phyloP scores from a whole-genome alignment of 208 protist genomes.

The Naegleria lovaniensis region DNA sequence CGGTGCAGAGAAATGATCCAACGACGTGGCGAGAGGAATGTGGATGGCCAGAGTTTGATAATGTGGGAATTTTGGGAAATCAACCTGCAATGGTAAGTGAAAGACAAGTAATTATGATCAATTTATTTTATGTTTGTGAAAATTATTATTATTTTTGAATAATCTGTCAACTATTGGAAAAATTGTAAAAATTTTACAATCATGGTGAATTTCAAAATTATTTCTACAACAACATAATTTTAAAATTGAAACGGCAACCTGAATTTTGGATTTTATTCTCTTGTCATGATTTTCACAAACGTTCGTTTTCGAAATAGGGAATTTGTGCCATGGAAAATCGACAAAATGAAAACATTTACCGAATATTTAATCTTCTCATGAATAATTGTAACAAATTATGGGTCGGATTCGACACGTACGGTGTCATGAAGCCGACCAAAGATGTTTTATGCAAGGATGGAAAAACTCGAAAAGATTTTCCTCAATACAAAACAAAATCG shows the following conservation, averaged over 20 bases:
- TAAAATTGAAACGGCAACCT: too few relatives aligned
- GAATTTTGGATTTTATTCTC: too few relatives aligned
- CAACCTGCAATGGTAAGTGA: background rate
- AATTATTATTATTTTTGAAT: too few relatives aligned
- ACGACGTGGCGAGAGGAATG: background rate
- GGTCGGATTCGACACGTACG: background rate
- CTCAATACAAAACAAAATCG: background rate
- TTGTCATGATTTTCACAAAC: too few relatives aligned
- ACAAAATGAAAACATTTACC: constrained; percentile 6
- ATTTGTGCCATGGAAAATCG: constrained; percentile 12
- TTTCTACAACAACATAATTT: too few relatives aligned
- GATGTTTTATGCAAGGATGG: background rate
- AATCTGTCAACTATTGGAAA: too few relatives aligned
- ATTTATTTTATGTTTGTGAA: too few relatives aligned
- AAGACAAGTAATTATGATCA: too few relatives aligned
- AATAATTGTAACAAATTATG: background rate
- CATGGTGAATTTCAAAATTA: too few relatives aligned
- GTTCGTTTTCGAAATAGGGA: too few relatives aligned
- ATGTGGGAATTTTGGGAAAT: background rate
- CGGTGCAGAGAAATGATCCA: background rate
- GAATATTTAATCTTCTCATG: background rate
- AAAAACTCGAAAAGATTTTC: background rate
- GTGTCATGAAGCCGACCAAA: constrained; percentile 3
- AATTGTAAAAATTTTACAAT: too few relatives aligned
- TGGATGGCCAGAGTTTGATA: background rate